phyloP scores from a whole-genome alignment of 208 protist species.

The Phytomonas francai region DNA sequence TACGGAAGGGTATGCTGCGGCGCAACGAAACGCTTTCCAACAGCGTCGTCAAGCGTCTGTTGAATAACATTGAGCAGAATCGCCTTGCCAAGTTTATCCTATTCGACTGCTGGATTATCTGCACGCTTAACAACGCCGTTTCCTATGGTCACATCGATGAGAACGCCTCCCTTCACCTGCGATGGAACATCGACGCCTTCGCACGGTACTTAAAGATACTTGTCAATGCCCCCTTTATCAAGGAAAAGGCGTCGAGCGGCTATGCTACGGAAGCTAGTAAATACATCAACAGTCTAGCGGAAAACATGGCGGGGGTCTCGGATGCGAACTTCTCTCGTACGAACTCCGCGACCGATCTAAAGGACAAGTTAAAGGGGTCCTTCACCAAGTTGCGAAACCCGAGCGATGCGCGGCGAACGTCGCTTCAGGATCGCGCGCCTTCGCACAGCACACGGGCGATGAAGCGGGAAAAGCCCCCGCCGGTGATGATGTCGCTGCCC shows the following conservation, averaged over 20 bases:
- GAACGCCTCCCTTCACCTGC: conserved; percentile 61
- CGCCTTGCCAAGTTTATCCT: conserved; percentile 78
- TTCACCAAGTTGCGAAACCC: neutral
- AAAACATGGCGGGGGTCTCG: neutral
- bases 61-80: conserved; percentile 63
- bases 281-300: neutral
- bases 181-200: conserved; percentile 85
- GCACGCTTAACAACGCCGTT: conserved; percentile 67
- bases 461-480: neutral
- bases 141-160: conserved; percentile 58
- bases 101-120: conserved; percentile 87
- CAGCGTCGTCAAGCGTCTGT: conserved; percentile 34
- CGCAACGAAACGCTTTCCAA: conserved; percentile 16
- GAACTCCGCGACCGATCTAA: neutral
- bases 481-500: conserved; percentile 15
- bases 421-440: neutral
- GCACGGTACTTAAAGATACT: conserved; percentile 85
- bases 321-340: neutral
- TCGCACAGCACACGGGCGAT: neutral
- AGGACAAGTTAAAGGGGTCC: neutral
- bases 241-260: conserved; percentile 14
- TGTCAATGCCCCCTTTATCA: conserved; percentile 61
- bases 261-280: neutral
- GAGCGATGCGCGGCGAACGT: neutral
- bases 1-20: conserved; percentile 8